Evolutionary conservation across 2,329 filamentous ascomycete species (phyloP).

Genomic region (Sphaerulina populicola): DNA sequence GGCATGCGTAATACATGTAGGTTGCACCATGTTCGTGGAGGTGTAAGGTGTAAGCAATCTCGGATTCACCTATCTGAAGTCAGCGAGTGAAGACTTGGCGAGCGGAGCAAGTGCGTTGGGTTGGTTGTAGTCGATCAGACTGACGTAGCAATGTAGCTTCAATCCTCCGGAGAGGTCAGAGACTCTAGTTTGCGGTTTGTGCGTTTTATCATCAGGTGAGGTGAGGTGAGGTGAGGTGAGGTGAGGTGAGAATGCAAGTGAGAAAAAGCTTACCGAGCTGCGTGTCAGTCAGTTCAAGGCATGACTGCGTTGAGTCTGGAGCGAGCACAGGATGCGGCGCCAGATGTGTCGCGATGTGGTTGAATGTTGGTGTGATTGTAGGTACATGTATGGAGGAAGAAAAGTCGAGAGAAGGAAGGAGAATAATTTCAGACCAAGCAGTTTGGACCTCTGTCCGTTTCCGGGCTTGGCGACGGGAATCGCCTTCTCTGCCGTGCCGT

Average conservation of each 20-base stretch:
- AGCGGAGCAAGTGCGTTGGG: neutral
- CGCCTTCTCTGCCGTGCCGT: too few species aligned
- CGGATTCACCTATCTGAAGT: neutral
- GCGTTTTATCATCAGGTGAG: slow-evolving; percentile 21
- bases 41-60: neutral
- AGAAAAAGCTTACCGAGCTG: slow-evolving; percentile 11
- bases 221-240: slow-evolving; percentile 5
- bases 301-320: neutral
- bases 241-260: neutral
- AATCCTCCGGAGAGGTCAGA: slow-evolving; percentile 24
- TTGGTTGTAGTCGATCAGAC: slow-evolving; percentile 18
- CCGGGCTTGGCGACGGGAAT: too few species aligned
- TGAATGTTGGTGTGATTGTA: neutral
- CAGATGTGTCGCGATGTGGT: neutral
- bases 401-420: neutral
- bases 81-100: neutral
- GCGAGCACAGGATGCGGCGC: neutral
- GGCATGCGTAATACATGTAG: neutral
- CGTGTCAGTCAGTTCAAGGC: neutral
- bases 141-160: slow-evolving; percentile 27
- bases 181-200: slow-evolving; percentile 27
- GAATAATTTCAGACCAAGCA: neutral
- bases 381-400: neutral
- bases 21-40: neutral
- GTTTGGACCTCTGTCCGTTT: neutral